Evolutionary conservation across 805 yeast species (phyloP).

Genomic region (Pichia nanzhaoensis): DNA sequence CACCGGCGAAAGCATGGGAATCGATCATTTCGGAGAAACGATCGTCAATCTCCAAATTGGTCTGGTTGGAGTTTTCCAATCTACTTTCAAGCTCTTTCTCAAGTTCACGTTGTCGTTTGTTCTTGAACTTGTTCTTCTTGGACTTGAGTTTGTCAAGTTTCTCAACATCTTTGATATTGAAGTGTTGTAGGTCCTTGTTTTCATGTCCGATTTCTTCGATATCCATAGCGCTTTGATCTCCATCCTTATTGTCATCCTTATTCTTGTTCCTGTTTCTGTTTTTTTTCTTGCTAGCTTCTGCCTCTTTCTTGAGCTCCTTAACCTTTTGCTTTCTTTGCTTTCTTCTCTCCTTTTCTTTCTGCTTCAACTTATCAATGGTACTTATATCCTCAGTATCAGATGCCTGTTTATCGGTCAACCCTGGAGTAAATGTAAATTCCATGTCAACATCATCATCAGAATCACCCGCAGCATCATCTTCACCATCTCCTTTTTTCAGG

Average conservation of each 20-base stretch:
- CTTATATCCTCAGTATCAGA: slow-evolving; percentile 50
- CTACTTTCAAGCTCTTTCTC: slow-evolving; percentile 45
- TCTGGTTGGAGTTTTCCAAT: slow-evolving; percentile 34
- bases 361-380: slow-evolving; percentile 70
- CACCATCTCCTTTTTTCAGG: background rate
- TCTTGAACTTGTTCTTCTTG: slow-evolving; percentile 38
- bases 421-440: slow-evolving; percentile 96
- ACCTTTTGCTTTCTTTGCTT: slow-evolving; percentile 72
- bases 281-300: slow-evolving; percentile 34
- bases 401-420: slow-evolving; percentile 33
- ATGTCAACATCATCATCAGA: slow-evolving; percentile 77
- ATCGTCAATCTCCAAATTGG: slow-evolving; percentile 55
- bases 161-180: slow-evolving; percentile 70
- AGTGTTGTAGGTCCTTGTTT: slow-evolving; percentile 60
- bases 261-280: slow-evolving; percentile 26
- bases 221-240: slow-evolving; percentile 35
- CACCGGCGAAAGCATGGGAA: slow-evolving; percentile 87
- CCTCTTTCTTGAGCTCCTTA: slow-evolving; percentile 54
- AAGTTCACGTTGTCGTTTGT: slow-evolving; percentile 39
- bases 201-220: slow-evolving; percentile 67
- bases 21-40: slow-evolving; percentile 82
- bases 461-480: slow-evolving; percentile 9
- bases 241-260: slow-evolving; percentile 28
- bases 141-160: slow-evolving; percentile 57
- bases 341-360: slow-evolving; percentile 91